Conservation (phyloP, 768 basidiomycete species). For the Leccinum rimulosum region DNA sequence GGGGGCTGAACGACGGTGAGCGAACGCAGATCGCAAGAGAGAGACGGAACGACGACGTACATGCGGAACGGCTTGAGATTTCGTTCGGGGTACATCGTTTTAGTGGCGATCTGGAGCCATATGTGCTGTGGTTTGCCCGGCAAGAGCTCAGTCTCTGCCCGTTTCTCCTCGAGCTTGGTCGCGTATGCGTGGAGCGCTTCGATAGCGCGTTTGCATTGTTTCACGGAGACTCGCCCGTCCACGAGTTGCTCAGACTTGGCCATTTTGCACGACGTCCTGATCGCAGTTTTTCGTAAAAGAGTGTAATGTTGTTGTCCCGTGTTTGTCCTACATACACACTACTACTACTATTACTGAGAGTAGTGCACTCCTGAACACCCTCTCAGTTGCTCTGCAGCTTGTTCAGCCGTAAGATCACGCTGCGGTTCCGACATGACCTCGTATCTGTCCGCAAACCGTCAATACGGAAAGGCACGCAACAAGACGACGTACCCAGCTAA, state of each 20-base stretch:
- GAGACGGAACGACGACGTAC: conserved; percentile 44
- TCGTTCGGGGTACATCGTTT: conserved; percentile 71
- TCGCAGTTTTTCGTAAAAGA: not conserved
- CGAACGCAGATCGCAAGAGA: not conserved
- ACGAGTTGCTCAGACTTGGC: conserved; percentile 53
- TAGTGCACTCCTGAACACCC: conserved; percentile 62
- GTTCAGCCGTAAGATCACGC: conserved; percentile 86
- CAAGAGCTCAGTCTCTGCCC: conserved; percentile 72
- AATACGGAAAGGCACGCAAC: not conserved
- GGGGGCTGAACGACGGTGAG: conserved; percentile 42
- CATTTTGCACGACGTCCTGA: conserved; percentile 33
- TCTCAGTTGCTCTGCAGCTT: conserved; percentile 70
- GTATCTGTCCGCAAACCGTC: conserved; percentile 46
- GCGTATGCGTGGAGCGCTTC: conserved; percentile 76
- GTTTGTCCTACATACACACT: conserved; percentile 10
- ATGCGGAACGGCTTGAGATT: conserved; percentile 82
- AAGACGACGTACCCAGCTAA: conserved; percentile 72
- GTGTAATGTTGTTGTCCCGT: conserved; percentile 12
- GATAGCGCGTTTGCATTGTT: conserved; percentile 77
- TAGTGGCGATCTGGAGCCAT: conserved; percentile 87
- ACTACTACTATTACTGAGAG: not conserved
- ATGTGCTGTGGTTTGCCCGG: conserved; percentile 79
- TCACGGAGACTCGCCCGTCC: conserved; percentile 63
- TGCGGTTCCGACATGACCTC: conserved; percentile 91
- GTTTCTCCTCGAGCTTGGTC: conserved; percentile 56